Evolutionary conservation across 371 early-diverging fungal genomes (phyloP).

Genomic region (Lichtheimia ornata): DNA sequence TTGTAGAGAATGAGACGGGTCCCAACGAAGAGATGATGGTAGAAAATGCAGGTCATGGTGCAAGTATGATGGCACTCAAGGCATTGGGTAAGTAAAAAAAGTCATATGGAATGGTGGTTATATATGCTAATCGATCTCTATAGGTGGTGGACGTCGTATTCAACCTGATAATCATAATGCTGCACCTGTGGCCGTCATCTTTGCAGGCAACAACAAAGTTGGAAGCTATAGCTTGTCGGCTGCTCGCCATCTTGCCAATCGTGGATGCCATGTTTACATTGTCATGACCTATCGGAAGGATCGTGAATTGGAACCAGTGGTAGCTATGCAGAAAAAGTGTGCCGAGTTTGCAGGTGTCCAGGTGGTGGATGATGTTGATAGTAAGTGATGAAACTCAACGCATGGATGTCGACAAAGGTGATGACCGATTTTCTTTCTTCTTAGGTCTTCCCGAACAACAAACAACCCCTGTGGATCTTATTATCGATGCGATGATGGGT

Average conservation of each 20-base stretch:
- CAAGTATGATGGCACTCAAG: slow-evolving; percentile 73
- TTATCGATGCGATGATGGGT: slow-evolving; percentile 79
- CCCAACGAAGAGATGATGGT: slow-evolving; percentile 72
- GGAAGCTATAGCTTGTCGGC: slow-evolving; percentile 78
- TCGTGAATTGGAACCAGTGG: slow-evolving; percentile 16
- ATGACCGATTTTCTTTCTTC: neutral
- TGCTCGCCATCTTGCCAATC: slow-evolving; percentile 79
- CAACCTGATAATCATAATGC: slow-evolving; percentile 75
- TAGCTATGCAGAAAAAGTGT: slow-evolving; percentile 25
- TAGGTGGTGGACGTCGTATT: slow-evolving; percentile 73
- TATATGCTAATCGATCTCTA: slow-evolving; percentile 6
- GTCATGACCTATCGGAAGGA: slow-evolving; percentile 54
- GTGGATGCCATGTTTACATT: slow-evolving; percentile 69
- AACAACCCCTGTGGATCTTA: slow-evolving; percentile 72
- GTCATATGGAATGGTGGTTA: neutral
- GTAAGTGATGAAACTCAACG: slow-evolving; percentile 13
- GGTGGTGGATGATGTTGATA: slow-evolving; percentile 28
- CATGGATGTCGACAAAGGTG: neutral
- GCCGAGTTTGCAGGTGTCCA: slow-evolving; percentile 36
- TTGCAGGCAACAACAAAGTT: slow-evolving; percentile 75
- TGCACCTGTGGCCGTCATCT: slow-evolving; percentile 69
- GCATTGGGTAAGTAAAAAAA: slow-evolving; percentile 25
- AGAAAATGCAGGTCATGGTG: slow-evolving; percentile 81
- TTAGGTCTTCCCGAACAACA: slow-evolving; percentile 51
- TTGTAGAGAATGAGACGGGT: slow-evolving; percentile 54